These are phyloP conservation scores for Globisporangium spiculum DNA, from an alignment of 352 stramenopile genomes.

Conservation along the genomic window DNA sequence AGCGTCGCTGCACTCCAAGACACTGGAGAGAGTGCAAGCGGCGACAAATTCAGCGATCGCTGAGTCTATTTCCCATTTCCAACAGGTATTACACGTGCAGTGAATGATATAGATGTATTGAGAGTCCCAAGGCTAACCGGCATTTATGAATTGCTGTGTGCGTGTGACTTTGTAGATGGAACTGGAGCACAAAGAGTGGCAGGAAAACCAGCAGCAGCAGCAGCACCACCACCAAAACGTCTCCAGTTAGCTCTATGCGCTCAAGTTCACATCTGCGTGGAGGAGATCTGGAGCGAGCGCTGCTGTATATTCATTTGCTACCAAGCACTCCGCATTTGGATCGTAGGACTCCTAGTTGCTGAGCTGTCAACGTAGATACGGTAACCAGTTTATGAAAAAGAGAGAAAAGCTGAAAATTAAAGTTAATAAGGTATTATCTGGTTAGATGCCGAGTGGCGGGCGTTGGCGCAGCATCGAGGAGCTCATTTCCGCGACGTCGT, in stretches of 20 bases:
- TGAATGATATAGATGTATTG: neutral
- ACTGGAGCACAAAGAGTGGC: conserved; percentile 52
- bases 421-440: neutral
- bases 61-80: conserved; percentile 50
- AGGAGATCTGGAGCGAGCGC: neutral
- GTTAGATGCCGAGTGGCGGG: neutral
- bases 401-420: neutral
- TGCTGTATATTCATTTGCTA: neutral
- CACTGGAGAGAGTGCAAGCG: conserved; percentile 29
- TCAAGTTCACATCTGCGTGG: neutral
- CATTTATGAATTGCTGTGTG: conserved; percentile 16
- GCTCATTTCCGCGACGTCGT: conserved; percentile 10
- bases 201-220: conserved; percentile 34
- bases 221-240: conserved; percentile 5
- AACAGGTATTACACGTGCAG: conserved; percentile 33
- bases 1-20: conserved; percentile 18
- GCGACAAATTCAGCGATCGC: conserved; percentile 42
- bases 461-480: conserved; percentile 8
- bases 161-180: conserved; percentile 41
- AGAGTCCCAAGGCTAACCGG: conserved; percentile 14
- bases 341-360: neutral
- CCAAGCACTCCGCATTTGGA: neutral
- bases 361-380: neutral
- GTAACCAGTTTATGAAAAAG: neutral
- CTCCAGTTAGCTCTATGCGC: conserved; percentile 18